Evolutionary conservation across 2,329 filamentous ascomycete genomes (phyloP), one percentile per base, ranked within the genome.

Genomic region (Ophiocordyceps robertsii): DNA sequence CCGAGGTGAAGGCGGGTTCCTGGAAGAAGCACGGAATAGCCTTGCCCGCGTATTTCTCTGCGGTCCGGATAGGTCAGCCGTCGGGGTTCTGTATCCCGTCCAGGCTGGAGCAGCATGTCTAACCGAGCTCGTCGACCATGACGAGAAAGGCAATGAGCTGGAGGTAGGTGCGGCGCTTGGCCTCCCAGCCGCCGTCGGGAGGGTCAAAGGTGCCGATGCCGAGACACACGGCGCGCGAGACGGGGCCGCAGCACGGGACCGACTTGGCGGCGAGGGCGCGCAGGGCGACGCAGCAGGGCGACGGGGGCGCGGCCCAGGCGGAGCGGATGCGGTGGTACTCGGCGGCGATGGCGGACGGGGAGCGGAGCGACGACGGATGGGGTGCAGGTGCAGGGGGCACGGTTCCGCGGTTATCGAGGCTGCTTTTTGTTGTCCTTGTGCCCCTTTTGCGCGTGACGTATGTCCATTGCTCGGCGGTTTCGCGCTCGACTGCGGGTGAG

Each of bases 191-290:
- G 1, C 63, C 66, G 37, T 71, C 66, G 3, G 58, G 56, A 2
- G 71, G 70, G 40, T 76, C 70, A 46, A 76, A 76, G 0, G 70
- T 65, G 2, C 75, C 75, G 2, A 73, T 56, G 0, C 75, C 75
- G 6, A 79, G 62, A 45, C 73, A 77, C 6, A 78, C 50, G 1
- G 72, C 75, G 9, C 55, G 59, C 2, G 53, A 57, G 31, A 68
- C 52, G 19, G 17, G n/a, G 44, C 49, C n/a, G 24, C 24, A 27
- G 24, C 24, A 9, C 37, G 2, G 43, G 32, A 49, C 47, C 12
- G 24, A 37, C 2, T 43, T 32, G 4, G 49, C 42, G 4, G 73
- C 40, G 4, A 68, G 48, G 1, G 53, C 48, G 6, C 53, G 50
- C 4, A 76, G 55, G 7, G 47, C 47, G 1, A 43, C 39, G 47